Percentiles rank a stretch among this genome's conserved stretches.
These are phyloP conservation scores for Dictyostelium capitatum DNA, from an alignment of 78 protist species.

Conservation along the genomic window DNA sequence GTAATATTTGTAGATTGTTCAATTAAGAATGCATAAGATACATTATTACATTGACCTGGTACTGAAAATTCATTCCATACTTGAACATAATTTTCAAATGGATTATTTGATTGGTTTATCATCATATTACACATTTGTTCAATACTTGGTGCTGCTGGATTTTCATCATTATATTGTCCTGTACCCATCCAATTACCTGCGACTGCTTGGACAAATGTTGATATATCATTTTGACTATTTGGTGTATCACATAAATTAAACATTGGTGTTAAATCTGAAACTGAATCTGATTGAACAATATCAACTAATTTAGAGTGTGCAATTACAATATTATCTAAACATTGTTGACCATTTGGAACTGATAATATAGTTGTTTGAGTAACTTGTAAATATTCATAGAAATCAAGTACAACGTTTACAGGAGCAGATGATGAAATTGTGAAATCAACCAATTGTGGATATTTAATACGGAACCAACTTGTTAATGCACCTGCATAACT, in stretches of 20 bases:
- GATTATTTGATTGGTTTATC: conserved; percentile 7
- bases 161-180: conserved; percentile 77
- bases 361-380: conserved; percentile 11
- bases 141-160: neutral
- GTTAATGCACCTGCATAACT: conserved; percentile 83
- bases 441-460: conserved; percentile 38
- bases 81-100: conserved; percentile 47
- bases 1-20: conserved; percentile 12
- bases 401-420: neutral
- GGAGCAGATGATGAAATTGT: conserved; percentile 15
- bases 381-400: conserved; percentile 21
- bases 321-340: conserved; percentile 50
- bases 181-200: conserved; percentile 72
- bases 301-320: conserved; percentile 54
- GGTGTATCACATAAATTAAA: conserved; percentile 52
- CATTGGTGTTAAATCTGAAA: conserved; percentile 12
- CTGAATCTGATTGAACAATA: conserved; percentile 1
- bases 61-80: conserved; percentile 45
- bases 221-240: conserved; percentile 42
- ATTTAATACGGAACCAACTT: conserved; percentile 53
- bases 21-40: conserved; percentile 13
- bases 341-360: conserved; percentile 54
- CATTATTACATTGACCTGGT: conserved; percentile 26
- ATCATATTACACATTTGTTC: conserved; percentile 33
- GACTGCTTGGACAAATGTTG: conserved; percentile 61